phyloP scores from a whole-genome alignment of 768 basidiomycete species.

The Phallus indusiatus region DNA sequence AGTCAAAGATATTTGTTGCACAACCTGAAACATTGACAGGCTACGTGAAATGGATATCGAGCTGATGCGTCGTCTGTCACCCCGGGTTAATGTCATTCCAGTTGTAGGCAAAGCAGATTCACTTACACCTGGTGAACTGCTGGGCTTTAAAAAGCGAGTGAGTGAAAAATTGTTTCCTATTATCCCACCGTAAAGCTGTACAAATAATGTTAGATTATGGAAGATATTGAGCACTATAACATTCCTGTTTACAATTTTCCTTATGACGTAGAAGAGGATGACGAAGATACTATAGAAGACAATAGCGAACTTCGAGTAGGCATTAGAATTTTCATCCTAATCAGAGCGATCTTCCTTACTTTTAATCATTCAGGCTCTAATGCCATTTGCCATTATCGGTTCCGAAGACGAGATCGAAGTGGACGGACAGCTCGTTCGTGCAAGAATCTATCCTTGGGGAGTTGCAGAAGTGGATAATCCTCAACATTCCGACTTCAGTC shows the following conservation, averaged over 20 bases:
- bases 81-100: slow-evolving; percentile 97
- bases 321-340: slow-evolving; percentile 9
- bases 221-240: slow-evolving; percentile 97
- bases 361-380: slow-evolving; percentile 53
- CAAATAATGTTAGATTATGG: slow-evolving; percentile 71
- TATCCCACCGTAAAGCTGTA: background rate
- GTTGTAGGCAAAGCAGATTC: slow-evolving; percentile 96
- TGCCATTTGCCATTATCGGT: slow-evolving; percentile 96
- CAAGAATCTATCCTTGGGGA: slow-evolving; percentile 97
- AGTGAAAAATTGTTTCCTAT: slow-evolving; percentile 15
- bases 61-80: slow-evolving; percentile 95
- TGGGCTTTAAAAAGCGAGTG: slow-evolving; percentile 92
- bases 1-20: background rate
- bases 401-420: slow-evolving; percentile 96
- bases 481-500: slow-evolving; percentile 98
- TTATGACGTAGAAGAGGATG: slow-evolving; percentile 98
- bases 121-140: slow-evolving; percentile 85
- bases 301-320: slow-evolving; percentile 88
- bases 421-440: slow-evolving; percentile 84
- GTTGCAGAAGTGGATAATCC: slow-evolving; percentile 98
- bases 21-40: slow-evolving; percentile 25
- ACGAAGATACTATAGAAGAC: slow-evolving; percentile 96
- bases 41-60: slow-evolving; percentile 98
- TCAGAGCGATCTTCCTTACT: background rate
- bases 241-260: slow-evolving; percentile 99